These are phyloP conservation scores for Trichoderma sp. DNA, from an alignment of 2,329 filamentous ascomycete genomes.

Conservation along the genomic window DNA sequence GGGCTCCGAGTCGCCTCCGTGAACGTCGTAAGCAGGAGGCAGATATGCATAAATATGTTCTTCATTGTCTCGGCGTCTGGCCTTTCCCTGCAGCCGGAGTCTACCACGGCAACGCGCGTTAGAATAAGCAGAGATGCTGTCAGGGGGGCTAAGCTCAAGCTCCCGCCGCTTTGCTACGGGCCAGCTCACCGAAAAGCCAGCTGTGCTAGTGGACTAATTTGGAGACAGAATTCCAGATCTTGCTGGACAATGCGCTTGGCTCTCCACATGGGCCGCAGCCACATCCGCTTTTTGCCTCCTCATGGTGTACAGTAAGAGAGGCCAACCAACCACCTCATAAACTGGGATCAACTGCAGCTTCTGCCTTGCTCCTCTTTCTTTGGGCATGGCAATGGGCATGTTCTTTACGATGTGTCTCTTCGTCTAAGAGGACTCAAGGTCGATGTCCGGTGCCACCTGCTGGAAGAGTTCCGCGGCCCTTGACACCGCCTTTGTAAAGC, in stretches of 20 bases:
- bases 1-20: conserved; percentile 12
- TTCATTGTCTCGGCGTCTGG: background rate
- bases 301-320: background rate
- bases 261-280: background rate
- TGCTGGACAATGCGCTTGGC: background rate
- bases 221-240: background rate
- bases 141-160: conserved; percentile 9
- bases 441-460: background rate
- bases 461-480: background rate
- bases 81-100: background rate
- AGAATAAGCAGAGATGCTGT: conserved; percentile 9
- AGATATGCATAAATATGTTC: background rate
- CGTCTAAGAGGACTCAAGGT: background rate
- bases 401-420: background rate
- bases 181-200: background rate
- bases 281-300: background rate
- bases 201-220: background rate
- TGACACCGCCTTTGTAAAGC: background rate
- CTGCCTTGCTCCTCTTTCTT: background rate
- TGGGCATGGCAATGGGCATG: background rate
- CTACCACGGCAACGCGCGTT: conserved; percentile 14
- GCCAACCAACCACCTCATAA: background rate
- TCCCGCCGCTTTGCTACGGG: conserved; percentile 4
- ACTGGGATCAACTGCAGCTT: background rate
- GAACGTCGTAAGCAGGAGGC: background rate